Percentiles rank a stretch among this genome's conserved stretches.
Evolutionary conservation across 495 filamentous ascomycete genomes (phyloP).

Genomic region (Daldinia caldariorum): DNA sequence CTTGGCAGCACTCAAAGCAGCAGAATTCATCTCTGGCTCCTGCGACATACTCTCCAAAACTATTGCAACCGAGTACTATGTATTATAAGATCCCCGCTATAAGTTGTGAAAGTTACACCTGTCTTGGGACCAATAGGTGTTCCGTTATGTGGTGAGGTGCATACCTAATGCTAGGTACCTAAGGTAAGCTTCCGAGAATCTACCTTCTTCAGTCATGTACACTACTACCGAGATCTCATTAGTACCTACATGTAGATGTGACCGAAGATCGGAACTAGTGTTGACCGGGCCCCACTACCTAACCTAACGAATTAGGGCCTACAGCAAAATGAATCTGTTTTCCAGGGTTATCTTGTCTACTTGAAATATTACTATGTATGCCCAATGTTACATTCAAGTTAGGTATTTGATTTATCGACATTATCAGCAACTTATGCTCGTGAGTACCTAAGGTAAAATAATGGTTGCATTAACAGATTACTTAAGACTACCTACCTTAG

Average conservation of each 20-base stretch:
- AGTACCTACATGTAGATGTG: neutral
- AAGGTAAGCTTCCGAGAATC: too few species aligned
- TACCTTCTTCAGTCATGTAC: neutral
- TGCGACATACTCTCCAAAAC: constrained; percentile 31
- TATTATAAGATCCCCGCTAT: constrained; percentile 18
- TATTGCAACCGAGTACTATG: constrained; percentile 2
- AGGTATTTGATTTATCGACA: neutral
- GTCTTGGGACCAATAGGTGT: constrained; percentile 9
- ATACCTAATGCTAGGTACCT: too few species aligned
- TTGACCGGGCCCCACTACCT: constrained; percentile 33
- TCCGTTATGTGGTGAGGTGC: neutral
- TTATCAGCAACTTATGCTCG: constrained; percentile 12
- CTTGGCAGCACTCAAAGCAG: constrained; percentile 70
- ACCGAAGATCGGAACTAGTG: constrained; percentile 33
- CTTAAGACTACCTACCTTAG: neutral
- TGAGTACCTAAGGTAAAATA: too few species aligned
- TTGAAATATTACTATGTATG: too few species aligned
- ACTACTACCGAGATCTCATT: too few species aligned
- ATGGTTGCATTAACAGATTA: too few species aligned
- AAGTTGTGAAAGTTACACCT: constrained; percentile 29
- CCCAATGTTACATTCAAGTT: neutral
- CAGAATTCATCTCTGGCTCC: constrained; percentile 47
- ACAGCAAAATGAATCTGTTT: constrained; percentile 12
- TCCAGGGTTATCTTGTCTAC: too few species aligned
- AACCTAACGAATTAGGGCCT: constrained; percentile 5